Base-by-base conservation (phyloP, 2,329 filamentous ascomycete species). In the Pseudocercospora musae region DNA sequence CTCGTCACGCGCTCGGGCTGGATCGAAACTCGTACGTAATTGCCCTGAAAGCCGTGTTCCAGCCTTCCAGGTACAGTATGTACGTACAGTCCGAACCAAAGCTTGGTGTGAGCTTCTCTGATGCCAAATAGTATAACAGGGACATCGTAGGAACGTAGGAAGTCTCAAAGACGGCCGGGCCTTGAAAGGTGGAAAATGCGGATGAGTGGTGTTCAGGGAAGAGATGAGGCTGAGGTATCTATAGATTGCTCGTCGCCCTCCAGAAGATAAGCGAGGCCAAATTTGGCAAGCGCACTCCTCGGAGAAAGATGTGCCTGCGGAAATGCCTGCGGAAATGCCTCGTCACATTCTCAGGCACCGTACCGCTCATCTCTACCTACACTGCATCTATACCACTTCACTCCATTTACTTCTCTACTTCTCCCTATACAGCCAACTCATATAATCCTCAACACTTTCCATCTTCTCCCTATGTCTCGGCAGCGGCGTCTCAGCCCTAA, bases 381-480 rank as follows among this genome's bases (percentile, higher is more conserved):
- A n/a, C n/a, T 25, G n/a, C 23, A 25, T 27, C 25, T 29, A 27
- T 23, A 31, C 25, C 10, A 3, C 1, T 15, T n/a, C 20, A 21
- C 4, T 29, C 11, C n/a, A n/a, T n/a, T n/a, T n/a, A n/a, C n/a
- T n/a, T n/a, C n/a, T n/a, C 25, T 52, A 21, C 48, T 25, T 56
- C 48, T 46, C 50, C 21, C 62, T 59, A 46, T 71, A 73, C 66
- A 73, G 64, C 68, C 69, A 73, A n/a, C 54, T 40, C 69, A 74
- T 68, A 60, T 74, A 74, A 23, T 68, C 68, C 6, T 70, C 70
- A 33, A 72, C 60, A 15, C 58, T 64, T 25, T 67, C 66, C 23
- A 71, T 63, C 46, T 62, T 57, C 58, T 69, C 63, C 31, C 58
- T 48, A 5, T 61, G 57, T 27, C 60, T 42, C 11, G 60, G 49